Evolutionary conservation across 2,329 filamentous ascomycete genomes (phyloP).

Genomic region (Diaporthe batatas): DNA sequence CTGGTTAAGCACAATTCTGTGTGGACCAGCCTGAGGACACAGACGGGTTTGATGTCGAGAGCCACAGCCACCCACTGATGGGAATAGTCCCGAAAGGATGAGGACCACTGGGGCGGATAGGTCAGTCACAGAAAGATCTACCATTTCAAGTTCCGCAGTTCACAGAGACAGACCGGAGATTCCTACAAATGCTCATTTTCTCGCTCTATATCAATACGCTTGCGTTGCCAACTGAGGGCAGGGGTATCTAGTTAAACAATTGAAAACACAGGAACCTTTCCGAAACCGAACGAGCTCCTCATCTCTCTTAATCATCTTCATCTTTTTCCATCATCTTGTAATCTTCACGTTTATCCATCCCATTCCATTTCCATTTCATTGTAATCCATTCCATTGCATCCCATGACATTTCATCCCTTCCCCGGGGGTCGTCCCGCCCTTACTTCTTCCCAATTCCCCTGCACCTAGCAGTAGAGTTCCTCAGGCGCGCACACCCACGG

Average conservation of each 20-base stretch:
- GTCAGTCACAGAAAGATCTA: neutral
- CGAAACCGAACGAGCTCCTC: neutral
- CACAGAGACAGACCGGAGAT: fast-evolving
- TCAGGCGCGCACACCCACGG: slow-evolving; percentile 18
- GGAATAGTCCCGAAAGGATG: neutral
- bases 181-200: neutral
- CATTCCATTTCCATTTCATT: neutral
- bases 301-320: neutral
- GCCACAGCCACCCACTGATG: neutral
- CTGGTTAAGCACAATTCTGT: neutral
- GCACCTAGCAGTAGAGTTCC: slow-evolving; percentile 33
- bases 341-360: too few relatives aligned
- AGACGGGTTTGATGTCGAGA: neutral
- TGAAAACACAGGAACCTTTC: slow-evolving; percentile 5
- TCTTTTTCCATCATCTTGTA: neutral
- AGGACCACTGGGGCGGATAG: too few relatives aligned
- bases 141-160: neutral
- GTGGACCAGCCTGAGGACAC: neutral
- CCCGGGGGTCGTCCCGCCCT: neutral
- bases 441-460: neutral
- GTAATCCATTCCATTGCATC: too few relatives aligned
- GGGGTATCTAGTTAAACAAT: slow-evolving; percentile 39
- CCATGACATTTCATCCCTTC: too few relatives aligned
- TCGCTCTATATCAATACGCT: neutral
- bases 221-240: neutral